phyloP scores from a whole-genome alignment of 495 filamentous ascomycete species.

The Xanthoparmelia taractica region DNA sequence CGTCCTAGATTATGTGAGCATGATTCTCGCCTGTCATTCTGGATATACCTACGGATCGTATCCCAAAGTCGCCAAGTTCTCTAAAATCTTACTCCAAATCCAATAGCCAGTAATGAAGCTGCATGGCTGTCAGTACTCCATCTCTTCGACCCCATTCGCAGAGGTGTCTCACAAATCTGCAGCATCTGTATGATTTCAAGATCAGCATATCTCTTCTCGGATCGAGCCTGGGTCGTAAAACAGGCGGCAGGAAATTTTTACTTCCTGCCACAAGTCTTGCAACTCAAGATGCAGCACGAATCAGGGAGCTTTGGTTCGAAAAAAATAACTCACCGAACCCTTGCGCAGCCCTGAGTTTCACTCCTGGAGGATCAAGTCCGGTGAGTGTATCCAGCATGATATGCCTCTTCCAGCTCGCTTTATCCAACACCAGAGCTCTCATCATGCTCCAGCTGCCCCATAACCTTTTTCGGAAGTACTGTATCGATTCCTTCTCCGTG shows the following conservation, averaged over 20 bases:
- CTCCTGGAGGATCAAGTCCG: conserved; percentile 82
- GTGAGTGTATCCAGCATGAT: conserved; percentile 93
- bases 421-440: conserved; percentile 84
- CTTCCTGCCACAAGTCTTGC: not conserved
- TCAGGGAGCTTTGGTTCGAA: not conserved
- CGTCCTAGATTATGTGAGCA: conserved; percentile 35
- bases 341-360: conserved; percentile 90
- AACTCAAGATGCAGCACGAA: not conserved
- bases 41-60: conserved; percentile 60
- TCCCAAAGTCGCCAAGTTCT: conserved; percentile 89
- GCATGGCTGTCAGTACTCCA: conserved; percentile 2
- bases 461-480: conserved; percentile 85
- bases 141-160: conserved; percentile 15
- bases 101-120: conserved; percentile 69
- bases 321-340: conserved; percentile 54
- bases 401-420: conserved; percentile 88
- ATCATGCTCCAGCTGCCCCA: conserved; percentile 99
- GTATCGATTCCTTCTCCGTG: conserved; percentile 67
- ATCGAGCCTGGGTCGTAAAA: not conserved
- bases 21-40: not conserved
- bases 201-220: not conserved
- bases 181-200: conserved; percentile 43
- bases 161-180: conserved; percentile 86
- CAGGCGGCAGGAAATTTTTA: not conserved
- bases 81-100: conserved; percentile 98